phyloP scores from a whole-genome alignment of 1,139 yeast genomes.

The Geotrichum carabidarum region DNA sequence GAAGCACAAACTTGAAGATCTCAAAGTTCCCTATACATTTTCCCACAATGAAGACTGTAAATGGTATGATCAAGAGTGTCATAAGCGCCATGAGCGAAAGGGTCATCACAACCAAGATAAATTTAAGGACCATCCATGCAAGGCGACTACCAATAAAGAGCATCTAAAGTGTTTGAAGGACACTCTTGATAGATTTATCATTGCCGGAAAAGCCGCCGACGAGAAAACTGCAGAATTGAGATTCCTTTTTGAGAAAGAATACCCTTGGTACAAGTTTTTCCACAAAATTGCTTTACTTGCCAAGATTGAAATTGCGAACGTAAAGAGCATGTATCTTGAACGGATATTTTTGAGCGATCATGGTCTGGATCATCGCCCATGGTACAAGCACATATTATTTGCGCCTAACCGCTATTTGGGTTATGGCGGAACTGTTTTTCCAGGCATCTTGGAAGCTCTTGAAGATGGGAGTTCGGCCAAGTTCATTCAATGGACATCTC shows the following conservation, averaged over 20 bases:
- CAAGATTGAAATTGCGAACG: conserved; percentile 35
- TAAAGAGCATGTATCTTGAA: conserved; percentile 42
- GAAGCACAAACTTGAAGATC: conserved; percentile 6
- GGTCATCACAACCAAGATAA: not conserved
- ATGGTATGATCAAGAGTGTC: not conserved
- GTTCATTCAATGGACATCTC: conserved; percentile 11
- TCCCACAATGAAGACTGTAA: not conserved
- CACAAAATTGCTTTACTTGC: conserved; percentile 30
- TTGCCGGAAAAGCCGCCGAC: conserved; percentile 31
- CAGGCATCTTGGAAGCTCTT: conserved; percentile 73
- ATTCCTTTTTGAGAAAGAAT: conserved; percentile 26
- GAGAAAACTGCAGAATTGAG: conserved; percentile 28
- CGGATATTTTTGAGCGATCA: conserved; percentile 56
- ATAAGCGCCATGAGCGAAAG: not conserved
- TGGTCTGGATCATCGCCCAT: conserved; percentile 65
- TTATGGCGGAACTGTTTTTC: conserved; percentile 75
- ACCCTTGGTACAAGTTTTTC: conserved; percentile 32
- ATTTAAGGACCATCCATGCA: not conserved
- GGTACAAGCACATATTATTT: conserved; percentile 82
- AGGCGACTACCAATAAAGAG: conserved; percentile 16
- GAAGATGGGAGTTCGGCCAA: conserved; percentile 45
- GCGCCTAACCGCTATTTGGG: conserved; percentile 86
- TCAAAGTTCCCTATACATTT: not conserved
- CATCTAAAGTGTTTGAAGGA: conserved; percentile 29
- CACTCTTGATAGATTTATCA: conserved; percentile 26